Evolutionary conservation across 1,284 basidiomycete genomes (phyloP).

Genomic region (Vanrija sp.): DNA sequence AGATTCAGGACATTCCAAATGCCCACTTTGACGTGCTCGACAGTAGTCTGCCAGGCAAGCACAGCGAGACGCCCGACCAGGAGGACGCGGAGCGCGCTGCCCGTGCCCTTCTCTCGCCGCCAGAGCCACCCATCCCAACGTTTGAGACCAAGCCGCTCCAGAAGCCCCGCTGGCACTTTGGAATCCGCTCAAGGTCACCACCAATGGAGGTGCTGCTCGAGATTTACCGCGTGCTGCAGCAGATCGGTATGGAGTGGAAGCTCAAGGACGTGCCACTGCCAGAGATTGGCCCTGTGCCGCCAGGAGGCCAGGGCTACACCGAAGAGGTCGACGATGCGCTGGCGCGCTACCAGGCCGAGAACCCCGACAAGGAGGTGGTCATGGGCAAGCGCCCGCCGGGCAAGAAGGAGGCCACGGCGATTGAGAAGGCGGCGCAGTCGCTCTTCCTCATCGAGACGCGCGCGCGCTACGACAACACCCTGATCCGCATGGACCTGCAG

Average conservation of each 20-base stretch:
- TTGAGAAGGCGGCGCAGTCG: constrained; percentile 54
- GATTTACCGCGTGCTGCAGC: constrained; percentile 88
- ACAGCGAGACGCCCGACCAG: constrained; percentile 14
- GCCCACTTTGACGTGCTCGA: constrained; percentile 75
- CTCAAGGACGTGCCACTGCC: constrained; percentile 60
- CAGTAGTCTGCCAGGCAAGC: constrained; percentile 64
- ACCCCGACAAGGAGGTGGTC: constrained; percentile 27
- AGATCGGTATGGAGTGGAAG: constrained; percentile 94
- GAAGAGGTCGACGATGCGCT: constrained; percentile 41
- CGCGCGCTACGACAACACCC: constrained; percentile 81
- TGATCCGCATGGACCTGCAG: constrained; percentile 95
- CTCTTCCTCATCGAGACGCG: constrained; percentile 95
- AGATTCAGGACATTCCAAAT: constrained; percentile 56
- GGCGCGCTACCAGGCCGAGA: constrained; percentile 52
- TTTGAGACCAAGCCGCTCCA: constrained; percentile 37
- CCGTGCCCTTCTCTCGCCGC: constrained; percentile 27
- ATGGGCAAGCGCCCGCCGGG: constrained; percentile 37
- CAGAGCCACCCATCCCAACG: constrained; percentile 13
- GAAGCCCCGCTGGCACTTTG: constrained; percentile 91
- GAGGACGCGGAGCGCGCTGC: constrained; percentile 44
- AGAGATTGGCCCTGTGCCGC: constrained; percentile 57
- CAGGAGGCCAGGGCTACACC: constrained; percentile 27
- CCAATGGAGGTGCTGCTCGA: constrained; percentile 99
- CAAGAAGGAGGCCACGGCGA: constrained; percentile 50
- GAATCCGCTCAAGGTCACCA: constrained; percentile 87